phyloP scores from a whole-genome alignment of 1,139 yeast genomes.

The Suhomyces coccinellae region DNA sequence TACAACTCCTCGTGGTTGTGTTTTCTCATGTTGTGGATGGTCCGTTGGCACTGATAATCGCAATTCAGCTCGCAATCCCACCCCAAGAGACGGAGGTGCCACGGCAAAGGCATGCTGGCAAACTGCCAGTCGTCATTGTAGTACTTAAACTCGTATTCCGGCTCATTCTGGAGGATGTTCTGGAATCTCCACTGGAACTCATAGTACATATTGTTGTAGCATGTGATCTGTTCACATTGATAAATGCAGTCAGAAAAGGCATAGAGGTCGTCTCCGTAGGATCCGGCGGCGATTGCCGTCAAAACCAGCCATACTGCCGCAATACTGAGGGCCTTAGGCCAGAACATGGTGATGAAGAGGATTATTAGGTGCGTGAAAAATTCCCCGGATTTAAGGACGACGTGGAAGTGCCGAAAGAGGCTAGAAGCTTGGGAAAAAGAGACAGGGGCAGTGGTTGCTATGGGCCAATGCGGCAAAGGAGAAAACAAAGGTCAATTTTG shows the following conservation, averaged over 20 bases:
- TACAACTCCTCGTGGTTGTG: constrained; percentile 50
- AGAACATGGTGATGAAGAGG: constrained; percentile 2
- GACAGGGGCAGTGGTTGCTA: not conserved
- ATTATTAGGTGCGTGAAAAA: constrained; percentile 1
- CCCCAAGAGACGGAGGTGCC: constrained; percentile 47
- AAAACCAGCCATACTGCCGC: constrained; percentile 1
- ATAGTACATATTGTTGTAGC: constrained; percentile 35
- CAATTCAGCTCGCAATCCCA: constrained; percentile 88
- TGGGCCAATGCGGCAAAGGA: not conserved
- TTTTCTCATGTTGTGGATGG: constrained; percentile 59
- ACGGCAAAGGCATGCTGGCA: constrained; percentile 39
- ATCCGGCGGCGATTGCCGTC: constrained; percentile 35
- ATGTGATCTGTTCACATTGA: constrained; percentile 55
- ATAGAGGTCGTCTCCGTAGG: constrained; percentile 77
- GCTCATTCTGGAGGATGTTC: constrained; percentile 18
- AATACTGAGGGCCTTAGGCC: constrained; percentile 3
- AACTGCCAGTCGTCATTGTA: constrained; percentile 38
- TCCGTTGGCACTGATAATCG: constrained; percentile 87
- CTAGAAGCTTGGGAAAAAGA: not conserved
- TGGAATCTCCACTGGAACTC: constrained; percentile 16
- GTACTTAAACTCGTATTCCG: constrained; percentile 24
- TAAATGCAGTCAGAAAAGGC: constrained; percentile 66
- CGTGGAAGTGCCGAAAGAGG: not conserved
- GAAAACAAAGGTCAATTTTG: not conserved
- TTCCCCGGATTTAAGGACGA: constrained; percentile 4